These are phyloP conservation scores for Athelia sp. DNA, from an alignment of 1,284 basidiomycete genomes.

Conservation along the genomic window DNA sequence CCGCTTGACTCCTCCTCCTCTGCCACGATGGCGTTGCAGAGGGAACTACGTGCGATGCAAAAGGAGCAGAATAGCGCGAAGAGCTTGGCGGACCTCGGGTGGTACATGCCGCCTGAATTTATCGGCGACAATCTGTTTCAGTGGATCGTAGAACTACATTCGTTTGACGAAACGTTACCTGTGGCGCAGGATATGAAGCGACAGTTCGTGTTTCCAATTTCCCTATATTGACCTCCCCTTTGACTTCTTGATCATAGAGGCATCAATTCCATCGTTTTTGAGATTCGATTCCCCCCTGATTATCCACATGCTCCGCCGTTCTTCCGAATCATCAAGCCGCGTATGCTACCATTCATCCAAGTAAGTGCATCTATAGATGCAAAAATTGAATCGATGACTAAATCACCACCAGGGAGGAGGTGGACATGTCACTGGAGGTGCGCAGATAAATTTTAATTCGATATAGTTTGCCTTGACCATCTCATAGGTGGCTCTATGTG, in stretches of 20 bases:
- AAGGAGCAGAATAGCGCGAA: conserved; percentile 47
- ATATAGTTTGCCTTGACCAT: conserved; percentile 1
- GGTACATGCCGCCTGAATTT: conserved; percentile 55
- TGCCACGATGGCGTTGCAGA: conserved; percentile 48
- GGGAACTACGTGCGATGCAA: conserved; percentile 49
- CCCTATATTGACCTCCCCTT: conserved; percentile 2
- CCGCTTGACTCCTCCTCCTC: conserved; percentile 43
- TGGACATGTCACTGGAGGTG: conserved; percentile 58
- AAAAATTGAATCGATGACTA: too few relatives aligned
- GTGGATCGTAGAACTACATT: conserved; percentile 60
- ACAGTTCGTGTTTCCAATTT: conserved; percentile 30
- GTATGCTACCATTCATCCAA: conserved; percentile 54
- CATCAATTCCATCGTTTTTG: conserved; percentile 59
- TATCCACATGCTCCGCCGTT: conserved; percentile 59
- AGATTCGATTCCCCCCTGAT: conserved; percentile 54
- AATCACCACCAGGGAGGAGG: conserved; percentile 42
- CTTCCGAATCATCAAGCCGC: conserved; percentile 57
- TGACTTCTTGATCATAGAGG: conserved; percentile 19
- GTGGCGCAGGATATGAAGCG: conserved; percentile 48
- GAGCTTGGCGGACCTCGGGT: conserved; percentile 49
- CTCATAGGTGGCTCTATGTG: conserved; percentile 56
- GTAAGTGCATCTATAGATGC: conserved; percentile 13
- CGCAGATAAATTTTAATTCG: conserved; percentile 8
- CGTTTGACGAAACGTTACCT: conserved; percentile 50
- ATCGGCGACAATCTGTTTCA: conserved; percentile 62